Evolutionary conservation across 371 early-diverging fungal species (phyloP).

Genomic region (Thermomucor indicae-seudaticae): DNA sequence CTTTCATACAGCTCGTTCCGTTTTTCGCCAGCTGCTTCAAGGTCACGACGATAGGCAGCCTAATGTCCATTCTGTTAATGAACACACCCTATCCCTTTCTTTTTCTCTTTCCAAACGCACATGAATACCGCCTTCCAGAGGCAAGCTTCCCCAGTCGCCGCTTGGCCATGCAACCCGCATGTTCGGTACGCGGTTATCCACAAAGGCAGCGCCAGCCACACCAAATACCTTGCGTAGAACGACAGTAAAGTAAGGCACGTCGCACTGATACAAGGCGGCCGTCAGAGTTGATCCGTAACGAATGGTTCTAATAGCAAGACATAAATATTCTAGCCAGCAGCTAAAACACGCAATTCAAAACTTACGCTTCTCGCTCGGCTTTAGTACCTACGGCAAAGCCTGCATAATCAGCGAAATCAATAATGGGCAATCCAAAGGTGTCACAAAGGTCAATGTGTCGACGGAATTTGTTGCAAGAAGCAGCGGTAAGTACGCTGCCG

Average conservation of each 20-base stretch:
- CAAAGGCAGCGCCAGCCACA: conserved; percentile 49
- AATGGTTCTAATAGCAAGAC: conserved; percentile 24
- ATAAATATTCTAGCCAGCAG: not conserved
- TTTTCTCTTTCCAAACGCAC: conserved; percentile 5
- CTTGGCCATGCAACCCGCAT: conserved; percentile 43
- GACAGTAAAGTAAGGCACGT: conserved; percentile 42
- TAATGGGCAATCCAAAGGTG: conserved; percentile 38
- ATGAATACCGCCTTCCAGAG: conserved; percentile 39
- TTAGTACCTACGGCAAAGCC: conserved; percentile 42
- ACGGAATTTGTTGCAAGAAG: conserved; percentile 38
- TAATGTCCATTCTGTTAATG: conserved; percentile 4
- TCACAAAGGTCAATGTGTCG: conserved; percentile 44
- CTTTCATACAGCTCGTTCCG: conserved; percentile 35
- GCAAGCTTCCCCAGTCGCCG: conserved; percentile 43
- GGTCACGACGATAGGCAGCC: conserved; percentile 39
- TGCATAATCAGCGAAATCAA: conserved; percentile 46
- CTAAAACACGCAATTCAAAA: not conserved
- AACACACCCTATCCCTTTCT: no score
- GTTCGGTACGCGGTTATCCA: conserved; percentile 39
- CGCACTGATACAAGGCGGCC: conserved; percentile 42
- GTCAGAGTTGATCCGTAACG: conserved; percentile 41
- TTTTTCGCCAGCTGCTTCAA: conserved; percentile 43
- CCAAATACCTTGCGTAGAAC: conserved; percentile 45
- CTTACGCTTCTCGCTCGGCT: conserved; percentile 45
- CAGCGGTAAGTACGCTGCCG: conserved; percentile 33